Evolutionary conservation across 495 filamentous ascomycete species (phyloP), one percentile per base, ranked within the genome.

Genomic region (Rhypophila decipiens): DNA sequence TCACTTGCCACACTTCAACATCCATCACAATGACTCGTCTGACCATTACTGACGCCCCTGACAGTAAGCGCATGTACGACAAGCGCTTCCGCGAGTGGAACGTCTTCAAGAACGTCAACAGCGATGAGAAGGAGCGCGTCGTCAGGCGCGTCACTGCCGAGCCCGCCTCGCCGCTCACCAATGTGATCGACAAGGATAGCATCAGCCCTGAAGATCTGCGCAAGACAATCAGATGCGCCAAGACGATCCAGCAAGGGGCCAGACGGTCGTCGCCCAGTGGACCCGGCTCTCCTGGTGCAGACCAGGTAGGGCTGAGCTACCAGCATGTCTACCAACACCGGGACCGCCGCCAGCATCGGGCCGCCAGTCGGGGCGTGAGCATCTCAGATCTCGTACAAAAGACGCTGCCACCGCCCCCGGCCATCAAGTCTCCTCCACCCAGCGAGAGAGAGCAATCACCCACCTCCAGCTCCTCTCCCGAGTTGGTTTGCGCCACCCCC

Each of bases 61-160:
- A 55, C 51, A 64, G 61, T 50, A 64, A 64, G 47, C 61, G 61
- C 47, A 64, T 64, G 58, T 64, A 64, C 45, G 61, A 62, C 56
- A 64, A 62, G 51, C 46, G 61, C 1, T 64, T 64, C 35, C 58
- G 61, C 17, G 61, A 64, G 29, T 64, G 61, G 61, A 57, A 60
- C 24, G 53, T 64, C 34, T 64, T 64, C 48, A 64, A 64, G 27
- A 61, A 64, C 27, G 58, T 56, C 46, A 61, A 64, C 51, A 59
- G 58, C 31, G 53, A 61, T 24, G 58, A 59, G 36, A 57, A 53
- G 50, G 55, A 42, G 15, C 38, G 35, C 22, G 22, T 39, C 46
- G 40, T 50, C 49, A 42, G 24, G 39, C 57, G 33, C 46, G 38
- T 18, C 29, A 43, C 29, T 39, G 40, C 3, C 31, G 21, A 7